Evolutionary conservation across 345 rosid species (phyloP), one percentile per base, ranked within the genome.

Genomic region (Mallotus nudiflorus): DNA sequence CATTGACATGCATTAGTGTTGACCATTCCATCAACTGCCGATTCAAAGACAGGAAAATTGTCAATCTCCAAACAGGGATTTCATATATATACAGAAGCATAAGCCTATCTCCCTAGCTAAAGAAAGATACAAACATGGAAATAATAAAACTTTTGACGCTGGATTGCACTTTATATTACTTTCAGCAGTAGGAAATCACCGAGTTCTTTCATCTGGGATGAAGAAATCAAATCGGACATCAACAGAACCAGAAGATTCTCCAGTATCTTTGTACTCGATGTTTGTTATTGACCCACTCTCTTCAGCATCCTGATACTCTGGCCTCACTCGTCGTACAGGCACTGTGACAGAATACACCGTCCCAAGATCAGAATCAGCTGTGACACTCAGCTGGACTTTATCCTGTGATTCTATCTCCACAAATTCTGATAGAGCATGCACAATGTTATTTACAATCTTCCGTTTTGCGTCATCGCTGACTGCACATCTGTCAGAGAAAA

Each of bases 331-430:
- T 37, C 97, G 84, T 40, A 95, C 91, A 40, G 97, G 99, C 64
- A 95, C 97, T 0, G 91, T 89, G 70, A 95, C 97, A 0, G 99
- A 95, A 86, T 92, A 95, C 37, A 95, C 84, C 0, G 97, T 95
- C 27, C 99, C 97, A 1, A 92, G 85, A 75, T 91, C 98, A 46
- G 88, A 70, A 54, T 94, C 98, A 3, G 97, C 79, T 2, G 91
- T 86, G 33, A 92, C 97, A 24, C 80, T 95, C 49, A 95, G 86
- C 85, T 92, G 97, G 65, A 95, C 97, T 78, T 90, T 92, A 44
- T 95, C 99, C 84, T 89, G 95, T 14, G 97, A 92, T 58, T 95
- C 99, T 16, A 95, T 92, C 87, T 86, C 97, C 31, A 95, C 99
- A 22, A 95, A 87, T 80, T 95, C 97, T 10, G 99, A 92, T 16